Evolutionary conservation across 1,284 basidiomycete genomes (phyloP), one percentile per base, ranked within the genome.

Genomic region (Irpex sp.): DNA sequence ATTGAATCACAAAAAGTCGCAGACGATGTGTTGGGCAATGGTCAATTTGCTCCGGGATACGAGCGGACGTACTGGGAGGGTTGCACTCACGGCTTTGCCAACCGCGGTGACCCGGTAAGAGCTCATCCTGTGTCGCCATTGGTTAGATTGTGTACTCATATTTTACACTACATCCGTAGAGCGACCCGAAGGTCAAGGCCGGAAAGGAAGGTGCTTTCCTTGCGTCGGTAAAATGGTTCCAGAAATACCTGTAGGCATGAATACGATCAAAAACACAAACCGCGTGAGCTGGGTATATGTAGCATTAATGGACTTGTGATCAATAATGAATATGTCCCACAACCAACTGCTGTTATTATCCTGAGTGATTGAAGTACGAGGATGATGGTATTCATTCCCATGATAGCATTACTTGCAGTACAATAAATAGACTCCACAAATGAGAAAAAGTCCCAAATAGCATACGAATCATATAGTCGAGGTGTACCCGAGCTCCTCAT

Each of bases 51-150:
- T 2, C 81, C 80, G 10, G 83, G 84, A 1, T 84, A 86, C 71
- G 81, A 81, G 69, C 77, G 83, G 61, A 77, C 79, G 62, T 67
- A 81, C 67, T 86, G 78, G 64, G 76, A 81, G 1, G 82, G 83
- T 4, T 84, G 81, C 61, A 77, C 73, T 0, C 87, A 90, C 68
- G 87, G 87, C 0, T 90, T 88, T 69, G 80, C 85, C 8, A 81
- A 83, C 23, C 73, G 82, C 54, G 73, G 73, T 9, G 73, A 76
- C 54, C 63, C 75, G 58, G 71, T 71, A 53, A 37, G 69, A 63
- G 14, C n/a, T 36, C 4, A 28, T 16, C 19, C 18, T 54, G 14
- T 54, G 52, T 21, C 28, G 28, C 52, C 14, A 36, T 14, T 45
- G 14, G 42, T 18, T 5, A 45, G 42, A 21, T 54, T n/a, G 39